phyloP scores from a whole-genome alignment of 345 rosid genomes.

The Acer yangbiense region DNA sequence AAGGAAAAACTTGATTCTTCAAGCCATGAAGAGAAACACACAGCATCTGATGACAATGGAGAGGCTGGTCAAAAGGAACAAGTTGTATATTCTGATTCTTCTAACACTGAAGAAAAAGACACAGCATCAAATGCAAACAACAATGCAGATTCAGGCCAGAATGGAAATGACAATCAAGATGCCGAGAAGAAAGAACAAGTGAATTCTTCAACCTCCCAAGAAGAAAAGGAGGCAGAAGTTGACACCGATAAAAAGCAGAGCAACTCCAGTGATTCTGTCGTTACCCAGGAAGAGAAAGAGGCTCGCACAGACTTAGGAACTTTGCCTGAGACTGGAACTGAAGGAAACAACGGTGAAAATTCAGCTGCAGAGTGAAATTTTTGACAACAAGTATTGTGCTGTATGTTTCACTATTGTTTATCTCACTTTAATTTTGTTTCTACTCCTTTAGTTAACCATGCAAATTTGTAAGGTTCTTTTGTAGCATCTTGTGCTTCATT shows the following conservation, averaged over 20 bases:
- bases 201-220: constrained; percentile 32
- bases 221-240: constrained; percentile 30
- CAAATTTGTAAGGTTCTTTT: constrained; percentile 13
- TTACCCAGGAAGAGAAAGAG: constrained; percentile 53
- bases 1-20: constrained; percentile 34
- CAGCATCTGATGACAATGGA: constrained; percentile 24
- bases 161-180: constrained; percentile 30
- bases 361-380: constrained; percentile 52
- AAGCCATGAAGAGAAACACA: constrained; percentile 28
- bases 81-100: constrained; percentile 10
- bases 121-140: constrained; percentile 14
- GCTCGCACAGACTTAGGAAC: constrained; percentile 51
- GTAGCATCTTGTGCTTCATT: constrained; percentile 2
- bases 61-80: constrained; percentile 28
- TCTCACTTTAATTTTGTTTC: constrained; percentile 10
- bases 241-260: constrained; percentile 33
- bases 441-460: constrained; percentile 14
- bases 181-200: constrained; percentile 29
- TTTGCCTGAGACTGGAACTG: constrained; percentile 45
- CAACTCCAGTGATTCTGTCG: constrained; percentile 27
- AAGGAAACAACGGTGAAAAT: constrained; percentile 34
- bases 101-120: constrained; percentile 24
- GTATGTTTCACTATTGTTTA: not conserved
- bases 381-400: constrained; percentile 2
- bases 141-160: constrained; percentile 35